Evolutionary conservation across 768 basidiomycete genomes (phyloP).

Genomic region (Pisolithus microcarpus): DNA sequence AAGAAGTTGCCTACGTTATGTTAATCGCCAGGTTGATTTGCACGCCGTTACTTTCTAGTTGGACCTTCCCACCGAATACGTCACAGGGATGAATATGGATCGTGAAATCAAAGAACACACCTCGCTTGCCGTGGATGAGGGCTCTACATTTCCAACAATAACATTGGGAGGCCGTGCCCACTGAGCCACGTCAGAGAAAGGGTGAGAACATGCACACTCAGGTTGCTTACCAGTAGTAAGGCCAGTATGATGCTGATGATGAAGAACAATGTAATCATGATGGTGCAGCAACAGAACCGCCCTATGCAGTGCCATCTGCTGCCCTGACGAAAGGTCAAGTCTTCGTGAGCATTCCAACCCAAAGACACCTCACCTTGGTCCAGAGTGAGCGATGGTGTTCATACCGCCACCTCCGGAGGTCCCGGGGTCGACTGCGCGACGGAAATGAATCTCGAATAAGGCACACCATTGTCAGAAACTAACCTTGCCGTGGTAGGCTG

Average conservation of each 20-base stretch:
- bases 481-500: constrained; percentile 24
- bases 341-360: not conserved
- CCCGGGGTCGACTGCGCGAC: constrained; percentile 15
- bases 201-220: constrained; percentile 1
- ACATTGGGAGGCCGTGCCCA: constrained; percentile 75
- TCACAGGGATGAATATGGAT: constrained; percentile 12
- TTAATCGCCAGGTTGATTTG: constrained; percentile 56
- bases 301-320: constrained; percentile 53
- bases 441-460: not conserved
- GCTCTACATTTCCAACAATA: constrained; percentile 42
- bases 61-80: constrained; percentile 26
- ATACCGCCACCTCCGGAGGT: constrained; percentile 45
- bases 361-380: constrained; percentile 44
- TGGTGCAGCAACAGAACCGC: constrained; percentile 69
- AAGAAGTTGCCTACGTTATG: constrained; percentile 45
- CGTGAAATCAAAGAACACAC: constrained; percentile 29
- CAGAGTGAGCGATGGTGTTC: constrained; percentile 59
- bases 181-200: constrained; percentile 30
- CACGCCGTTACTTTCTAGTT: constrained; percentile 37
- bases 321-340: constrained; percentile 35
- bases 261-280: constrained; percentile 60
- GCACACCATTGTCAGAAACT: constrained; percentile 7
- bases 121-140: constrained; percentile 34
- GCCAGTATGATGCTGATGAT: constrained; percentile 59
- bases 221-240: constrained; percentile 52